Base-by-base conservation (phyloP, 768 basidiomycete genomes). In the Candolleomyces efflorescens region DNA sequence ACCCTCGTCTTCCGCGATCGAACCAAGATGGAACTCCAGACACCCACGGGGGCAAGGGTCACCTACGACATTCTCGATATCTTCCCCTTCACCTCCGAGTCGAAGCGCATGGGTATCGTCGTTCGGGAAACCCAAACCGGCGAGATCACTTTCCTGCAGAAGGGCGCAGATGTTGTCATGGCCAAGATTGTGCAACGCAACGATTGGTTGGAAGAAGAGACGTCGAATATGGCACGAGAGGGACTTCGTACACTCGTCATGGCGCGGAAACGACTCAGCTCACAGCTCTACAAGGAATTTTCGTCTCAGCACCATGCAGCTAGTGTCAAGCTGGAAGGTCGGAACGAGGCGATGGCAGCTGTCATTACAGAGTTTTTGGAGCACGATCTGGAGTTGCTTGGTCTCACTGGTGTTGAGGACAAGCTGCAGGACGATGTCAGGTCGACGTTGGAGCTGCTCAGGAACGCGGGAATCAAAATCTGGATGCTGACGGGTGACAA, bases 401-500 rank as follows among this genome's bases (percentile, higher is more conserved):
- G 96, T 2, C 72, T 98, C 62, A 99, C 97, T 0, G 97, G 96
- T n/a, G 97, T 99, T 6, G 97, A 99, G 70, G 97, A 99, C 71
- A 98, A 98, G 73, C 73, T 99, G 58, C 97, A 99, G 67, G 97
- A 98, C 59, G 95, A 96, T 22, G 96, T 99, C 65, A 94, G 91
- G 70, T 84, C 87, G 46, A 97, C 97, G 2, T 74, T 99, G 58
- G 97, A 98, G 73, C 68, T 98, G 53, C 71, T 99, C 61, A 77
- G 95, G 63, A 98, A 98, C 69, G 97, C 96, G 0, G 96, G 96
- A 3, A 86, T 99, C 73, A 97, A 92, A 80, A 98, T 99, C 58
- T 99, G 97, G 97, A 98, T 98, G 97, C 78, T 98, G 65, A 99
- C 97, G 0, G 96, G 97, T 1, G 97, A 99, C 73, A 99, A 98